These are phyloP conservation scores for Pichia sp. DNA, from an alignment of 1,139 yeast species.

Conservation along the genomic window DNA sequence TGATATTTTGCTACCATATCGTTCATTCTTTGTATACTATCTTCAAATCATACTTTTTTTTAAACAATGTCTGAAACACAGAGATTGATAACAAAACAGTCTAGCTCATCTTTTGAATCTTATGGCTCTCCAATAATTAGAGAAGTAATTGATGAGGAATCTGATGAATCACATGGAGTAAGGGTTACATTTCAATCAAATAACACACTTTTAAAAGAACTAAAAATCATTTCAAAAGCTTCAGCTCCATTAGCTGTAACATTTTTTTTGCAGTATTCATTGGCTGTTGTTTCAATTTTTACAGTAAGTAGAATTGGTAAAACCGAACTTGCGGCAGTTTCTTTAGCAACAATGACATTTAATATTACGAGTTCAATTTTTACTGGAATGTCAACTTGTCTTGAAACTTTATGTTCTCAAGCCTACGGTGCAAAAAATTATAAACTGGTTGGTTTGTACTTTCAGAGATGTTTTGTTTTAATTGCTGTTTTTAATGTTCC, in stretches of 20 bases:
- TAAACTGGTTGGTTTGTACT: conserved; percentile 36
- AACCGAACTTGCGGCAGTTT: conserved; percentile 47
- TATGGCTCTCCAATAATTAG: not conserved
- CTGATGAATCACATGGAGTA: not conserved
- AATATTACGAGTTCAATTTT: conserved; percentile 44
- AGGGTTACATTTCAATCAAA: not conserved
- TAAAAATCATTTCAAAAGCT: conserved; percentile 27
- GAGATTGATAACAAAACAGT: not conserved
- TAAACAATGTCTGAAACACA: not conserved
- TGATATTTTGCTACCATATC: not conserved
- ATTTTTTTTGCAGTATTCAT: conserved; percentile 44
- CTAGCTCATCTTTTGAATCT: not conserved
- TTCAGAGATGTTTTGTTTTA: conserved; percentile 40
- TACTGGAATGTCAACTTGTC: conserved; percentile 50
- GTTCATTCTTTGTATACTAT: not conserved
- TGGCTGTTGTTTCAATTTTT: conserved; percentile 46
- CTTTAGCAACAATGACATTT: conserved; percentile 52
- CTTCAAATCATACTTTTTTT: too few species aligned
- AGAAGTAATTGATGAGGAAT: not conserved
- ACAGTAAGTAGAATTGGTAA: conserved; percentile 51
- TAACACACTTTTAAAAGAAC: conserved; percentile 1
- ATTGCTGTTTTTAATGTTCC: conserved; percentile 32
- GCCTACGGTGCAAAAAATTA: conserved; percentile 38
- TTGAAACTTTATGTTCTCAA: conserved; percentile 50
- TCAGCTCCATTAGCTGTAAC: conserved; percentile 45